phyloP scores from a whole-genome alignment of 2,329 filamentous ascomycete genomes.

The Colletotrichum agaves region DNA sequence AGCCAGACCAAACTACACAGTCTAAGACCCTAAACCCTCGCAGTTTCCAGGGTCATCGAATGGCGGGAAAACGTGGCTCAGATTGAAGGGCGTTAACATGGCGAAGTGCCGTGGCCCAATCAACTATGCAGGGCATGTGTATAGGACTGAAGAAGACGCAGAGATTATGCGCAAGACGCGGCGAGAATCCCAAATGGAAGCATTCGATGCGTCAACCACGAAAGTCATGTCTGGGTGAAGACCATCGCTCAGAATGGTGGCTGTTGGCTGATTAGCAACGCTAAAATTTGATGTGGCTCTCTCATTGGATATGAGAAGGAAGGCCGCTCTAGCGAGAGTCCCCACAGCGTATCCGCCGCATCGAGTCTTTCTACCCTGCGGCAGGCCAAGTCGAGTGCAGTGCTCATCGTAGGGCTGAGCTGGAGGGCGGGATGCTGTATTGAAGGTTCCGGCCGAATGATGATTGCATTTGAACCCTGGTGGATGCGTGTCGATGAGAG shows the following conservation, averaged over 20 bases:
- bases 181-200: not conserved
- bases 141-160: constrained; percentile 35
- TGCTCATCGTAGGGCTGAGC: constrained; percentile 33
- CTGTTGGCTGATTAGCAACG: constrained; percentile 29
- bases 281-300: constrained; percentile 27
- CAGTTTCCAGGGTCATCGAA: not conserved
- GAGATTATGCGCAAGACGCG: constrained; percentile 10
- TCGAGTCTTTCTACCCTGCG: not conserved
- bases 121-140: not conserved
- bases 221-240: constrained; percentile 11
- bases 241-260: constrained; percentile 2
- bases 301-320: constrained; percentile 15
- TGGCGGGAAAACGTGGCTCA: not conserved
- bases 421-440: constrained; percentile 17
- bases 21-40: constrained; percentile 15
- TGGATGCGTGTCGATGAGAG: constrained; percentile 28
- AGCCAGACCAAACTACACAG: constrained; percentile 1
- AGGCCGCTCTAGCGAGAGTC: constrained; percentile 21
- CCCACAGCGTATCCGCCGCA: not conserved
- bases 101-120: not conserved
- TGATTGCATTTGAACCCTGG: constrained; percentile 23
- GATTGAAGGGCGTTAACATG: not conserved
- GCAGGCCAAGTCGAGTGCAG: not conserved
- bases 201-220: constrained; percentile 8
- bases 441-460: not conserved